phyloP scores from a whole-genome alignment of 371 early-diverging fungal species.

The Gilbertella persicaria region DNA sequence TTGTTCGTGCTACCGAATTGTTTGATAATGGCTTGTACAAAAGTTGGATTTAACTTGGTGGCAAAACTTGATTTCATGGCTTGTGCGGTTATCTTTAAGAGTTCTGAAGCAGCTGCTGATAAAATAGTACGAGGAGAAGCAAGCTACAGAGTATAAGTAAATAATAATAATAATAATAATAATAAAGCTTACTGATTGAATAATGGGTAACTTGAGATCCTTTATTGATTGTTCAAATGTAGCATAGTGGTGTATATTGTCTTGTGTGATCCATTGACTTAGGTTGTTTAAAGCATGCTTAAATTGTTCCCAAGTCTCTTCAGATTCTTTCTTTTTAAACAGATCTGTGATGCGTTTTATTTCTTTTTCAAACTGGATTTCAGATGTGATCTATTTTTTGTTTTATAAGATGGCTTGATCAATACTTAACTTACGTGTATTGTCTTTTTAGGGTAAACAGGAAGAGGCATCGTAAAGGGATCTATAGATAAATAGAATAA shows the following conservation, averaged over 20 bases:
- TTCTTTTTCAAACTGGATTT: not conserved
- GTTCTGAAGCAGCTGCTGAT: not conserved
- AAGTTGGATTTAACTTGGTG: too few species aligned
- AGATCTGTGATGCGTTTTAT: not conserved
- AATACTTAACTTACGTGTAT: too few species aligned
- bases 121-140: not conserved
- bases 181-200: not conserved
- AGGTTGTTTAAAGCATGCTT: not conserved
- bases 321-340: not conserved
- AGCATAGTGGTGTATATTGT: not conserved
- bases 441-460: too few species aligned
- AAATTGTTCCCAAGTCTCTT: constrained; percentile 3
- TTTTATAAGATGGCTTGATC: too few species aligned
- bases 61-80: not conserved
- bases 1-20: too few species aligned
- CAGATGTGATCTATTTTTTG: not conserved
- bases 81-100: not conserved
- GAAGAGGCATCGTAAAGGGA: too few species aligned
- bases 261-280: not conserved
- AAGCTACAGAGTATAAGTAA: not conserved
- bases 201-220: not conserved
- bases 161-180: not conserved
- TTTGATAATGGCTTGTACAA: too few species aligned
- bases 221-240: not conserved
- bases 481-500: too few species aligned